Percentiles rank a stretch among this genome's conserved stretches.
phyloP scores from a whole-genome alignment of 768 basidiomycete species.

The Boletus tylopilopsis region DNA sequence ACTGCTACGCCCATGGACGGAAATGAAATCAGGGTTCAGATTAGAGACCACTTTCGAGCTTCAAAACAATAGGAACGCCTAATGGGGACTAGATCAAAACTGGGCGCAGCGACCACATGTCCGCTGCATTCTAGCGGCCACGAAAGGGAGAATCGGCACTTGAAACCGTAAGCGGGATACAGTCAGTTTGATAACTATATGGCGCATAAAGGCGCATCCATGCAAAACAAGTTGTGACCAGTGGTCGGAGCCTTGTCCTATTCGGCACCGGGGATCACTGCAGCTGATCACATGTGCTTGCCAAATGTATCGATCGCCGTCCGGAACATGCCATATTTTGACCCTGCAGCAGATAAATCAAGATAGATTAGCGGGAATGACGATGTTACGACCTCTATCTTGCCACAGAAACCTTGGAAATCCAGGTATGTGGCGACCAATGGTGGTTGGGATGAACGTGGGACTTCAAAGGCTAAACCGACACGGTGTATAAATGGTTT shows the following conservation, averaged over 20 bases:
- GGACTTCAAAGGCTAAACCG: not conserved
- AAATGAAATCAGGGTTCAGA: conserved; percentile 3
- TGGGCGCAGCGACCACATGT: conserved; percentile 7
- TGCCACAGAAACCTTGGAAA: not conserved
- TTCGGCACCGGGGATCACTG: conserved; percentile 8
- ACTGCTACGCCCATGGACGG: not conserved
- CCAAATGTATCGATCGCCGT: not conserved
- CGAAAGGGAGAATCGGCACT: not conserved
- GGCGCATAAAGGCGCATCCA: not conserved
- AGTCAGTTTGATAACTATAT: conserved; percentile 6
- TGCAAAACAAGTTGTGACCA: no score
- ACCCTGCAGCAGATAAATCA: conserved; percentile 1
- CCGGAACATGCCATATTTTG: conserved; percentile 5
- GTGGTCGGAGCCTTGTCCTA: not conserved
- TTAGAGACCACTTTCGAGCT: not conserved
- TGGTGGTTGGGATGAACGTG: no score
- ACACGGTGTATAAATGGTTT: not conserved
- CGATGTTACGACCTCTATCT: not conserved
- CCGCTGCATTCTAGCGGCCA: conserved; percentile 3
- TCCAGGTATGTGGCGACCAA: not conserved
- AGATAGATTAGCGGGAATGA: not conserved
- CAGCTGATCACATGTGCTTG: not conserved
- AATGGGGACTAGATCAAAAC: conserved; percentile 6
- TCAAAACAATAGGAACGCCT: conserved; percentile 18
- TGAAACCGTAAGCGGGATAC: not conserved